These are phyloP conservation scores for Vigna mungo DNA, from an alignment of 306 rosid species.

Conservation along the genomic window DNA sequence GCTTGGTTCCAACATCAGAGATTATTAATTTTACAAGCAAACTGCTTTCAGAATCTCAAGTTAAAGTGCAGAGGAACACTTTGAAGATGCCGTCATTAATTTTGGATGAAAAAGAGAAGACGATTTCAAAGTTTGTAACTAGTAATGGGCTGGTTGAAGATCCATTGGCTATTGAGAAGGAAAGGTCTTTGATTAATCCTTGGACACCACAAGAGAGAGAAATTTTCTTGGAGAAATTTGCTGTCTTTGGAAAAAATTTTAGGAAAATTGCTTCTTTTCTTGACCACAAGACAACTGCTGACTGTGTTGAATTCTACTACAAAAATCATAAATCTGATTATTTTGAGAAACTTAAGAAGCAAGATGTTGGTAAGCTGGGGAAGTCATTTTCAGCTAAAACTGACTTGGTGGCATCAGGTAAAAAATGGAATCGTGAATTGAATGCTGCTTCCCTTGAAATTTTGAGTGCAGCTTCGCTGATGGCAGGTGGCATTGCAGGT, in stretches of 20 bases:
- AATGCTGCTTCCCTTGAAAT: conserved; percentile 83
- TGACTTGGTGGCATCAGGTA: conserved; percentile 64
- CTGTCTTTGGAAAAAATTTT: conserved; percentile 79
- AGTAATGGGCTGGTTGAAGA: conserved; percentile 89
- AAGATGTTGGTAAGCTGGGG: conserved; percentile 62
- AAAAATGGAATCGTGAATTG: conserved; percentile 76
- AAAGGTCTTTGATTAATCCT: conserved; percentile 79
- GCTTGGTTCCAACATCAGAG: conserved; percentile 67
- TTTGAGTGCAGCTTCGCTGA: conserved; percentile 83
- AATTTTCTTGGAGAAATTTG: conserved; percentile 72
- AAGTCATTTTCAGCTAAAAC: conserved; percentile 60
- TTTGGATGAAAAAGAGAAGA: conserved; percentile 79
- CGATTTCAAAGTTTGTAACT: conserved; percentile 65
- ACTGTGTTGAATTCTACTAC: conserved; percentile 94
- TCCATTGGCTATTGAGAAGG: conserved; percentile 88
- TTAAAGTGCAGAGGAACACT: conserved; percentile 56
- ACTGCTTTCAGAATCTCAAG: conserved; percentile 73
- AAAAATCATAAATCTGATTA: conserved; percentile 86
- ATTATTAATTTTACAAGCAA: conserved; percentile 62
- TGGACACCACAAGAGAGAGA: conserved; percentile 81
- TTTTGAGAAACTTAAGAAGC: conserved; percentile 73
- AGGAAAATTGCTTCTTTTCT: conserved; percentile 81
- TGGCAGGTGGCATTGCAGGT: conserved; percentile 61
- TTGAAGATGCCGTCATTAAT: conserved; percentile 94
- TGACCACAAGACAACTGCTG: conserved; percentile 92